These are phyloP conservation scores for Rhodotorula sp. DNA, from an alignment of 1,284 basidiomycete genomes.

Conservation along the genomic window DNA sequence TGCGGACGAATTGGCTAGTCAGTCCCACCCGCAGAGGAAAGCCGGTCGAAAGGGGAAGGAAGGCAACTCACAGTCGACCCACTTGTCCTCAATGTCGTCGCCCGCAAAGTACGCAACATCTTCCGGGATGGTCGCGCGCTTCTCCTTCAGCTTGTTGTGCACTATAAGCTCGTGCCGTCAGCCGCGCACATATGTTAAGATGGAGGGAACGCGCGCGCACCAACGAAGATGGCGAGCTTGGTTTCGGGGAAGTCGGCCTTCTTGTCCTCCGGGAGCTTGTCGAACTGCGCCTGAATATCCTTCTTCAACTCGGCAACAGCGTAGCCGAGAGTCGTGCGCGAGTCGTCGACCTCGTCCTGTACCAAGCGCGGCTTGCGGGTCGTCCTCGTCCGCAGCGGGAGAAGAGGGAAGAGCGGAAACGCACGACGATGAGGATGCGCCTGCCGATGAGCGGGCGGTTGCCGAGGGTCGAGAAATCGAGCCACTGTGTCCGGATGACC, in stretches of 20 bases:
- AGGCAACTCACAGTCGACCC: constrained; percentile 30
- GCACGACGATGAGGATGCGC: constrained; percentile 76
- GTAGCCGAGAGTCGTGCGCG: constrained; percentile 70
- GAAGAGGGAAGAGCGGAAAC: constrained; percentile 47
- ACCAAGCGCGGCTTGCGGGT: no score
- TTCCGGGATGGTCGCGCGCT: constrained; percentile 69
- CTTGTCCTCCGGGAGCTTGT: constrained; percentile 59
- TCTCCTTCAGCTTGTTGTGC: constrained; percentile 89
- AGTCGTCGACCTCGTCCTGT: constrained; percentile 94
- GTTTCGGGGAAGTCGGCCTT: constrained; percentile 55
- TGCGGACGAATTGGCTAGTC: not conserved
- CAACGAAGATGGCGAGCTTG: constrained; percentile 82
- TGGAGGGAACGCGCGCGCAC: constrained; percentile 36
- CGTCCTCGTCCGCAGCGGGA: not conserved
- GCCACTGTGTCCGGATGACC: constrained; percentile 88
- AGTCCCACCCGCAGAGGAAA: no score
- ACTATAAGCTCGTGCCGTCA: constrained; percentile 55
- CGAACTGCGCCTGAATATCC: constrained; percentile 77
- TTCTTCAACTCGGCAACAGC: constrained; percentile 80
- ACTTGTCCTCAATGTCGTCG: constrained; percentile 32
- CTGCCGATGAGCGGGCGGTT: constrained; percentile 67
- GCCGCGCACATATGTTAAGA: no score
- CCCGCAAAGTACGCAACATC: constrained; percentile 62
- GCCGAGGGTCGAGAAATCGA: constrained; percentile 65
- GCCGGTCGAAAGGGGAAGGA: fast-evolving